Percentiles rank a stretch among this genome's conserved stretches.
These are phyloP conservation scores for Penicillium pulvis DNA, from an alignment of 495 filamentous ascomycete genomes.

Conservation along the genomic window DNA sequence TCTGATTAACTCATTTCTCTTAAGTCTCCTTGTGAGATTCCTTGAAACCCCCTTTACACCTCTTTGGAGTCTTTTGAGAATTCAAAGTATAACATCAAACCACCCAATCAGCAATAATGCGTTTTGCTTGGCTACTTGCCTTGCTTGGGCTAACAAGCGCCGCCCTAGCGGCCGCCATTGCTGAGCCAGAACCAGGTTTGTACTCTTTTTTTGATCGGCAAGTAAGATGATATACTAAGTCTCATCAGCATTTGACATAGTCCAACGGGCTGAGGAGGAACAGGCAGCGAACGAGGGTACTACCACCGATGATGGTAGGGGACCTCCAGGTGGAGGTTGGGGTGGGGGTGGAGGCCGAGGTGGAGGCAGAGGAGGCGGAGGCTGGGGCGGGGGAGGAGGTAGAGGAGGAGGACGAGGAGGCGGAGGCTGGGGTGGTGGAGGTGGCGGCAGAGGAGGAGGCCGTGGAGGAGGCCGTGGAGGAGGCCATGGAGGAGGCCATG, in stretches of 20 bases:
- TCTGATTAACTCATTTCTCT: not conserved
- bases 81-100: not conserved
- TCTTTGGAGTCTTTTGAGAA: not conserved
- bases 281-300: not conserved
- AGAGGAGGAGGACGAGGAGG: not conserved
- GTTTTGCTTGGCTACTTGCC: not conserved
- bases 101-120: not conserved
- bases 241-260: not conserved
- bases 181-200: not conserved
- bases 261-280: not conserved
- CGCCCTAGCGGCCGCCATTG: not conserved
- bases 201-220: not conserved
- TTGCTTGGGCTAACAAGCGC: slow-evolving; percentile 3
- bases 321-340: not conserved
- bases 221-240: not conserved
- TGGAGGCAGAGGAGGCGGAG: not conserved
- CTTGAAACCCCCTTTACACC: not conserved
- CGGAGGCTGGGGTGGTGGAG: not conserved
- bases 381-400: not conserved
- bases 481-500: not conserved
- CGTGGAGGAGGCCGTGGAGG: not conserved
- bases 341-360: not conserved
- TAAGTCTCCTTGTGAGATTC: not conserved
- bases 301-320: not conserved
- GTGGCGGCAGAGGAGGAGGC: not conserved